Evolutionary conservation across 495 filamentous ascomycete genomes (phyloP), one percentile per base, ranked within the genome.

Genomic region (Elaphomyces granulatus): DNA sequence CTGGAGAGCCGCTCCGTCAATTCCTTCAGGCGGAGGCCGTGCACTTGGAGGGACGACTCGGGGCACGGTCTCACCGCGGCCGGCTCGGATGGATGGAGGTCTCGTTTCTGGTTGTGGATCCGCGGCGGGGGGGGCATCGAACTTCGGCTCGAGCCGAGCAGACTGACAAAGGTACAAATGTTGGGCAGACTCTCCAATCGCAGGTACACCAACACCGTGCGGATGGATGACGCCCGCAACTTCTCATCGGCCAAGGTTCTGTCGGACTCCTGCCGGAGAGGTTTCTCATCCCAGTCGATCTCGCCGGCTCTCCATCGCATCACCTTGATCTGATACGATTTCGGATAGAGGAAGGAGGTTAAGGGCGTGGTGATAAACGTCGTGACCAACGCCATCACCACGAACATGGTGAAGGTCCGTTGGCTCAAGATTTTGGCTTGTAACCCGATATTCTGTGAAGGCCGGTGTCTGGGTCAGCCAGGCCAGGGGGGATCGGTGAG

Each of bases 321-420:
- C 4, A 94, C 67, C 60, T 94, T 94, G 64, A 78, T 75, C 55
- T 90, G 87, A 50, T 95, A 95, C 79, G 75, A 87, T 0, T 71
- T 74, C 6, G 90, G 90, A 46, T 95, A 98, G 10, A 96, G 61
- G 26, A 58, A 59, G 4, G 73, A 69, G 16, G 82, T 86, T 14
- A 95, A 53, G 0, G 90, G 90, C 0, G 88, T 94, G 0, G 90
- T 95, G 2, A 78, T 66, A 40, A 98, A 87, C 0, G 90, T 98
- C 2, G 87, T 94, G 30, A 94, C 73, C 7, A 96, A 65, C 21
- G 90, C 88, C 77, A 96, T 95, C 45, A 95, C 83, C n/a, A 98
- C 90, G 40, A 98, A 98, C 42, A 98, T 94, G 21, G 87, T 98
- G 54, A 98, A 98, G 0, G 90, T 94, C 19, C 77, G 73, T 17